Percentiles rank a stretch among this genome's conserved stretches.
These are phyloP conservation scores for Gliomastix tumulicola DNA, from an alignment of 2,329 filamentous ascomycete species.

Conservation along the genomic window DNA sequence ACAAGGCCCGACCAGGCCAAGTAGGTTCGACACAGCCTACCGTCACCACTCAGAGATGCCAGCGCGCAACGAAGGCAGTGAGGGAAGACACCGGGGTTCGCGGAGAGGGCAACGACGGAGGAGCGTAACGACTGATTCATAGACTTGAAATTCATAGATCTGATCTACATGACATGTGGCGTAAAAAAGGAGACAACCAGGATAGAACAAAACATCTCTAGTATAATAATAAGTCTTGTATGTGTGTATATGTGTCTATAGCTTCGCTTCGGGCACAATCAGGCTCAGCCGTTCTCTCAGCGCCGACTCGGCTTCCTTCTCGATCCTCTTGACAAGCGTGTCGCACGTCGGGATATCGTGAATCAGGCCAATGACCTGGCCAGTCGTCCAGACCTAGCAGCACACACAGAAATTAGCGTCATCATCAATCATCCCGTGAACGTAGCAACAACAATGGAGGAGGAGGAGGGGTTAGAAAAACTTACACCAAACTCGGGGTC, in stretches of 20 bases:
- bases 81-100: too few relatives aligned
- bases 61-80: too few relatives aligned
- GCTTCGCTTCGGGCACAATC: conserved; percentile 49
- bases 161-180: too few relatives aligned
- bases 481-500: conserved; percentile 84
- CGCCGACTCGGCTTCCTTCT: conserved; percentile 65
- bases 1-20: background rate
- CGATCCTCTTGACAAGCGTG: conserved; percentile 63
- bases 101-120: too few relatives aligned
- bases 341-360: conserved; percentile 76
- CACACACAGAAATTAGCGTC: conserved; percentile 5
- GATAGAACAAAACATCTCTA: too few relatives aligned
- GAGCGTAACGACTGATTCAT: too few relatives aligned
- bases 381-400: conserved; percentile 84
- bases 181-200: too few relatives aligned
- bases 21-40: background rate
- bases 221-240: too few relatives aligned
- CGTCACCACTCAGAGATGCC: too few relatives aligned
- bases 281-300: conserved; percentile 53
- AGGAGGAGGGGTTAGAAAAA: conserved; percentile 13
- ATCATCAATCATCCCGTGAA: background rate
- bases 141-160: too few relatives aligned
- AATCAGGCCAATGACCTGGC: conserved; percentile 87
- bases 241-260: too few relatives aligned
- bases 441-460: background rate